phyloP scores from a whole-genome alignment of 495 filamentous ascomycete species.

The Ramalina intermedia region DNA sequence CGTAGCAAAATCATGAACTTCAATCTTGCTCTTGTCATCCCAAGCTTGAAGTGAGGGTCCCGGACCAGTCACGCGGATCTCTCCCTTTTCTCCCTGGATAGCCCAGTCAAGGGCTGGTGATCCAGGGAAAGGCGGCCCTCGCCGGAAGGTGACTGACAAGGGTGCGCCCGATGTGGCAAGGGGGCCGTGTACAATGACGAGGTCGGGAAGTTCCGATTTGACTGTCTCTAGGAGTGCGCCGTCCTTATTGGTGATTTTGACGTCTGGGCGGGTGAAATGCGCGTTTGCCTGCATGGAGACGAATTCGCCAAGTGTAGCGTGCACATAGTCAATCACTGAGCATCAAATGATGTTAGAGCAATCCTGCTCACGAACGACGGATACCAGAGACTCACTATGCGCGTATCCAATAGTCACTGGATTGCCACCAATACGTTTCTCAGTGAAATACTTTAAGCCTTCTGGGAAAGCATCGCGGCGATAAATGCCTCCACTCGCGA shows the following conservation, averaged over 20 bases:
- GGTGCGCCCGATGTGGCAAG: slow-evolving; percentile 16
- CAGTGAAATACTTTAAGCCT: slow-evolving; percentile 28
- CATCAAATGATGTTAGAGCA: slow-evolving; percentile 10
- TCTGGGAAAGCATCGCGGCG: slow-evolving; percentile 20
- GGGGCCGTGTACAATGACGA: slow-evolving; percentile 28
- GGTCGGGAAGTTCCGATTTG: slow-evolving; percentile 31
- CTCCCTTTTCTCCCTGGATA: slow-evolving; percentile 40
- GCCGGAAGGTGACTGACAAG: slow-evolving; percentile 31
- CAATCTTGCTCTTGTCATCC: slow-evolving; percentile 22
- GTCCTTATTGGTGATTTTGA: slow-evolving; percentile 20
- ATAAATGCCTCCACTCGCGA: slow-evolving; percentile 23
- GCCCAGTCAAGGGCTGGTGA: slow-evolving; percentile 36
- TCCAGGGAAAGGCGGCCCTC: slow-evolving; percentile 33
- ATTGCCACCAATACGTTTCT: slow-evolving; percentile 34
- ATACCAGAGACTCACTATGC: slow-evolving; percentile 16
- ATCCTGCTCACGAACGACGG: slow-evolving; percentile 14
- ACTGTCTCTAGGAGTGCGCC: slow-evolving; percentile 18
- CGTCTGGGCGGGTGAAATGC: slow-evolving; percentile 29
- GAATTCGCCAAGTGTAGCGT: slow-evolving; percentile 28
- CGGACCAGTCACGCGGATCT: slow-evolving; percentile 31
- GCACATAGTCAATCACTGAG: slow-evolving; percentile 20
- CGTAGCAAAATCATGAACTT: slow-evolving; percentile 28
- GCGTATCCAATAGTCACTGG: slow-evolving; percentile 36
- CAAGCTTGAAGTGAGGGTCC: slow-evolving; percentile 24
- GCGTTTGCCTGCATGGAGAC: slow-evolving; percentile 23